Evolutionary conservation across 176 grass and related monocot genomes (phyloP), one percentile per base, ranked within the genome.

Genomic region (Triticum timopheevii): DNA sequence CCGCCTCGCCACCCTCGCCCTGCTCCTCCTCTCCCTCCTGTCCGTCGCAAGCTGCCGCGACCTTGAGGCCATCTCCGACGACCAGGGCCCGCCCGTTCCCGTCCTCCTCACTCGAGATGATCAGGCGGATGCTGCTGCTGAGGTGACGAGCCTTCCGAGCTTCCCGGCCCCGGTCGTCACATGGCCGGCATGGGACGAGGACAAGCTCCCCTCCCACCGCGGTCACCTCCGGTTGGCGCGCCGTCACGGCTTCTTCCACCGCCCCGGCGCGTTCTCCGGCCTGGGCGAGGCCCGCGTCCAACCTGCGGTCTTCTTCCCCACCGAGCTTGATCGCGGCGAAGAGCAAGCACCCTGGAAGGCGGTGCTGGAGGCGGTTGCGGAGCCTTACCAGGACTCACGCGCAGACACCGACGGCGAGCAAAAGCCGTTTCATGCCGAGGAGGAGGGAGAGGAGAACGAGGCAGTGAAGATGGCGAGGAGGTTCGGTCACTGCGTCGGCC

Each of bases 21-120:
- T 72, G 28, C 79, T 87, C 40, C 61, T 79, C 10, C 11, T 89
- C 76, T 83, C 70, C 56, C 59, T 92, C 52, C 54, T 86, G 16
- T 81, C 80, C 83, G 66, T 87, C 44, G 87, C 75, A 40, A 65
- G 69, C 40, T 86, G 87, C 45, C 82, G 73, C 72, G 24, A n/a
- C 85, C 0, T 80, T 36, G 66, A 80, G 28, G 44, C 69, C 22
- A 19, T 56, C 52, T 27, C 56, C 71, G 73, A 85, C 49, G 73
- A 82, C n/a, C 23, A 52, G 3, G 65, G 16, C n/a, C 49, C 74
- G 12, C 12, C 52, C 2, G 40, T 82, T 2, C 42, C 81, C 78
- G n/a, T 28, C 13, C 10, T 54, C 23, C 33, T 52, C 49, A 16
- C 49, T 6, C 2, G 35, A 10, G 65, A 13, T 47, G 49, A 52